Percentiles rank a stretch among this genome's conserved stretches.
Evolutionary conservation across 2,329 filamentous ascomycete species (phyloP).

Genomic region (Fusarium mangiferae): DNA sequence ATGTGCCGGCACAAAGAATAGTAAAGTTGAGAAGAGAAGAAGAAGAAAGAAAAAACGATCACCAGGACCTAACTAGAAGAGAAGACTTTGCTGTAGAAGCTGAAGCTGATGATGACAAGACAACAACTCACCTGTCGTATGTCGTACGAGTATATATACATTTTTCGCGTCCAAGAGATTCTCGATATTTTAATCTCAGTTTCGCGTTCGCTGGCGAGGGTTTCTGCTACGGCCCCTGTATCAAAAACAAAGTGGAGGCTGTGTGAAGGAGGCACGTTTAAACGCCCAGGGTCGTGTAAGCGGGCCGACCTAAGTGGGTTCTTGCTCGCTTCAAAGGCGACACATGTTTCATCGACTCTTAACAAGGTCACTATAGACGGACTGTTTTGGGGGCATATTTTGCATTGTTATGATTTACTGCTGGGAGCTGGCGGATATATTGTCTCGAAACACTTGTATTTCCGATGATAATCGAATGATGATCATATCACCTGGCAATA

Average conservation of each 20-base stretch:
- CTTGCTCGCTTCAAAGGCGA: constrained; percentile 24
- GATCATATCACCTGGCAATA: not conserved
- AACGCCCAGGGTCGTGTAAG: constrained; percentile 1
- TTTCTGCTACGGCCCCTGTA: constrained; percentile 38
- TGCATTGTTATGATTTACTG: constrained; percentile 5
- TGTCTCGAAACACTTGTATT: constrained; percentile 13
- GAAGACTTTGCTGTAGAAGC: constrained; percentile 16
- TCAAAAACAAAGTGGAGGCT: constrained; percentile 32
- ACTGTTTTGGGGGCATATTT: constrained; percentile 1
- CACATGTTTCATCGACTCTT: constrained; percentile 28
- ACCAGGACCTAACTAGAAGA: constrained; percentile 42
- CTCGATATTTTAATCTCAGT: not conserved
- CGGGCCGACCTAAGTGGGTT: constrained; percentile 8
- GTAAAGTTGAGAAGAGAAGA: not conserved
- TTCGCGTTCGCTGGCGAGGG: not conserved
- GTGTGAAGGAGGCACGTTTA: constrained; percentile 27
- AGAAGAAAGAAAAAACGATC: constrained; percentile 25
- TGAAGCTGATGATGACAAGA: constrained; percentile 34
- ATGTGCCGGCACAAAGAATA: constrained; percentile 38
- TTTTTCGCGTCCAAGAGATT: not conserved
- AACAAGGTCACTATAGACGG: not conserved
- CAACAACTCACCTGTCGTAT: not conserved
- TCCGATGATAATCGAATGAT: constrained; percentile 12
- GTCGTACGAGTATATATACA: constrained; percentile 32
- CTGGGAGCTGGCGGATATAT: constrained; percentile 6